A percentile compares a stretch with the other conserved stretches of the same genome.
phyloP scores from a whole-genome alignment of 2,329 filamentous ascomycete genomes.

The Colletotrichum siamense region DNA sequence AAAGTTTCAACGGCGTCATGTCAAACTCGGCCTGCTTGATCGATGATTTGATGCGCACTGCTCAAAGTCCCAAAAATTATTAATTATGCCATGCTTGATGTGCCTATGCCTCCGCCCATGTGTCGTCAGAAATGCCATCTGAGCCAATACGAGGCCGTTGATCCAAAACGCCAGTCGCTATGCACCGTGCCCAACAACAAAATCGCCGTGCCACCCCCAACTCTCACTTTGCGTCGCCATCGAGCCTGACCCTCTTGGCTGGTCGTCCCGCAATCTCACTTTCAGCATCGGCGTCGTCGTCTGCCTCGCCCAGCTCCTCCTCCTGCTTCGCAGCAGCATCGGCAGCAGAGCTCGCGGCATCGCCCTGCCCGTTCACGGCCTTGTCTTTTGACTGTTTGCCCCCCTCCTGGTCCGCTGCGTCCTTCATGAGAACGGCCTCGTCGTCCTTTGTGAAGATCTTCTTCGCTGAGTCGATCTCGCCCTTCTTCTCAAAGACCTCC shows the following conservation, averaged over 20 bases:
- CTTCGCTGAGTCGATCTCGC: constrained; percentile 81
- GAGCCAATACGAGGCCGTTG: not conserved
- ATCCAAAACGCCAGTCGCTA: constrained; percentile 14
- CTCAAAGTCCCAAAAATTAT: no score
- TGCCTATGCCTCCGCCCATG: not conserved
- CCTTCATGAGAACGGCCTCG: constrained; percentile 64
- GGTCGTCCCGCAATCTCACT: constrained; percentile 27
- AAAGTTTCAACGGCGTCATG: not conserved
- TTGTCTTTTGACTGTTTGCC: constrained; percentile 37
- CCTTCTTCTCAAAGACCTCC: constrained; percentile 88
- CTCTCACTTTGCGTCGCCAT: constrained; percentile 9
- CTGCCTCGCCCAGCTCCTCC: constrained; percentile 57
- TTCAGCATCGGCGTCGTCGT: constrained; percentile 51
- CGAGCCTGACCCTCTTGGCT: constrained; percentile 10
- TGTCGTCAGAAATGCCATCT: not conserved
- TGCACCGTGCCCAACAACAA: not conserved
- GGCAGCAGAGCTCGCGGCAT: constrained; percentile 26
- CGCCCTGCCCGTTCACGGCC: constrained; percentile 24
- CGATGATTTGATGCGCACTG: not conserved
- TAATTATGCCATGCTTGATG: not conserved
- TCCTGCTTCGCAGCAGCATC: constrained; percentile 42
- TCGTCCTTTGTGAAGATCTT: constrained; percentile 77
- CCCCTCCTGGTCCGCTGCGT: constrained; percentile 50
- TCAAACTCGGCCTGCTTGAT: not conserved
- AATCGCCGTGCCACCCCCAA: not conserved